Conservation (phyloP, 495 filamentous ascomycete species). For the Neurospora intermedia region DNA sequence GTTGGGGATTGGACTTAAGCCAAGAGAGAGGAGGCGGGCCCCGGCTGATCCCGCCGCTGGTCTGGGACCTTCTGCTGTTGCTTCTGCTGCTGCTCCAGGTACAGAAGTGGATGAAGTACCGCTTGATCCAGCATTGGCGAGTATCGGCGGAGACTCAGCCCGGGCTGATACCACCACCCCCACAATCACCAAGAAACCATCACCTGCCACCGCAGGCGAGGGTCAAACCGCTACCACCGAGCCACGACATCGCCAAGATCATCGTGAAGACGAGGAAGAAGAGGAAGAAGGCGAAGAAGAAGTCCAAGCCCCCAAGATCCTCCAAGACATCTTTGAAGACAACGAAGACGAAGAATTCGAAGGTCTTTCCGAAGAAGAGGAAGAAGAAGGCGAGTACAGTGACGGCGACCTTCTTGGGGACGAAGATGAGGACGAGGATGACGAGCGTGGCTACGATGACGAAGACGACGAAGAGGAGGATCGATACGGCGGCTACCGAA, state of each 20-base stretch:
- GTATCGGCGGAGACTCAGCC: constrained; percentile 9
- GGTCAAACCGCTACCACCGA: neutral
- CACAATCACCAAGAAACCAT: neutral
- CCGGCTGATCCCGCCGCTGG: neutral
- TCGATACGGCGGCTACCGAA: neutral
- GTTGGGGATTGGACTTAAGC: constrained; percentile 9
- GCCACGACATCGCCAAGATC: neutral
- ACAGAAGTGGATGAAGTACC: neutral
- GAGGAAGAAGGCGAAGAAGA: constrained; percentile 1
- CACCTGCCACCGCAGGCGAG: neutral
- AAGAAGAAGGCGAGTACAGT: constrained; percentile 7
- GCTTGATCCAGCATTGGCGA: neutral
- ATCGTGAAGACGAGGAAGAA: neutral
- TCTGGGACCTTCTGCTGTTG: neutral
- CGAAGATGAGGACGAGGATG: constrained; percentile 11
- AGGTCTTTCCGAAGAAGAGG: neutral
- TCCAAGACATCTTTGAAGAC: constrained; percentile 12
- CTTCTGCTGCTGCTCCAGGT: neutral
- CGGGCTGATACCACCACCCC: neutral
- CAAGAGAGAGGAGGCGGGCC: neutral
- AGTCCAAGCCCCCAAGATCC: neutral
- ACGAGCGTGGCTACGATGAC: constrained; percentile 11
- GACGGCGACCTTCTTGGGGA: constrained; percentile 7
- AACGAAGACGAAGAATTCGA: constrained; percentile 9
- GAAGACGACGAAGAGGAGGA: constrained; percentile 2